These are phyloP conservation scores for Pseudogymnoascus sp. DNA, from an alignment of 2,329 filamentous ascomycete species.

Conservation along the genomic window DNA sequence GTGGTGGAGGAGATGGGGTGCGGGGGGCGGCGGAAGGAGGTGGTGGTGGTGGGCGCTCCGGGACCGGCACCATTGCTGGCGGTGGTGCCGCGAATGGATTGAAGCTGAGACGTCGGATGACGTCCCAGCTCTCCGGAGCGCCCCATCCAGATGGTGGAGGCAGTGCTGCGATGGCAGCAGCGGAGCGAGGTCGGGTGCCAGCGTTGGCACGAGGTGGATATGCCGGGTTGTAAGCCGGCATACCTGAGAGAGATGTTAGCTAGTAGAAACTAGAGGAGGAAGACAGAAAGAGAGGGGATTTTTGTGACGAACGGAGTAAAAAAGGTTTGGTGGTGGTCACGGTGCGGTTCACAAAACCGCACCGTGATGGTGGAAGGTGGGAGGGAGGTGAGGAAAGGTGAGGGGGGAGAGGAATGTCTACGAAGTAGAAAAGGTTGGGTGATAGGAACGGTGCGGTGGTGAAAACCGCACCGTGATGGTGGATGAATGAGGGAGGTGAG, in stretches of 20 bases:
- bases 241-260: not conserved
- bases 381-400: too few species aligned
- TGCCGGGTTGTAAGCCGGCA: not conserved
- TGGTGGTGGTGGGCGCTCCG: too few species aligned
- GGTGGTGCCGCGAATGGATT: not conserved
- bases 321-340: not conserved
- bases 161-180: not conserved
- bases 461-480: not conserved
- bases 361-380: not conserved
- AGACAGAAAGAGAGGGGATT: not conserved
- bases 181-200: not conserved
- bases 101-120: not conserved
- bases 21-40: not conserved
- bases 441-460: not conserved
- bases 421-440: not conserved
- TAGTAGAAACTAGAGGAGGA: not conserved
- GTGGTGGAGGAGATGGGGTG: not conserved
- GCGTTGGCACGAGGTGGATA: not conserved
- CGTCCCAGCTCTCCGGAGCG: not conserved
- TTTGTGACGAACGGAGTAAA: not conserved
- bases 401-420: not conserved
- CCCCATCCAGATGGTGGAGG: not conserved
- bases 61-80: not conserved
- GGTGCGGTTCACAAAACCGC: not conserved
- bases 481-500: not conserved